Base-by-base conservation (phyloP, 306 rosid genomes). In the Rosa lucieae region DNA sequence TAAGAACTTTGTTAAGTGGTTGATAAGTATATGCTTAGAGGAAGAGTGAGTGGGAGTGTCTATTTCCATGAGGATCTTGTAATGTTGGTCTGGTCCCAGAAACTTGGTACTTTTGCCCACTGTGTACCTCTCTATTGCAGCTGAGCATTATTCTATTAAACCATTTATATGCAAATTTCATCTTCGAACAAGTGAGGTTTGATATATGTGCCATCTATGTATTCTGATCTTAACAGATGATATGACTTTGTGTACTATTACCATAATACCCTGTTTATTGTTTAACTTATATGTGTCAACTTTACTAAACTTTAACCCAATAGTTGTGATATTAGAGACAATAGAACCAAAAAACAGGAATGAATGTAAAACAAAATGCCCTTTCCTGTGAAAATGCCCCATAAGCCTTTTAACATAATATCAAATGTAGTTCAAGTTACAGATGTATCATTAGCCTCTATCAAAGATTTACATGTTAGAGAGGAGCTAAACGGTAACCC, bases 401-500 rank as follows among this genome's bases (percentile, higher is more conserved):
- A 66, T 32, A 17, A 66, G 37, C 70, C 23, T 37, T 66, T 66
- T 66, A 37, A 32, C 42, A 42, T 66, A 68, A 40, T 42, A 67
- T 6, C 3, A 68, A 67, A 43, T 69, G 8, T 69, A 69, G 37
- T 69, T 43, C 18, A 18, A 6, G 6, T n/a, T 62, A 62, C 74
- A 76, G 49, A 26, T 62, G 15, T 67, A 61, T 43, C 59, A 52
- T 61, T 20, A 70, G 65, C 66, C 69, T 67, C 76, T 66, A 73
- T 46, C 35, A 65, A 65, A 46, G 76, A 66, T 81, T 37, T 84
- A 78, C 79, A 81, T 73, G 82, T 78, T 61, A 79, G 78, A 72
- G 80, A 73, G 72, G 72, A 76, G 81, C 78, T 61, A 52, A n/a
- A 73, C 73, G 75, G 43, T 76, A 70, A 42, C 29, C 5, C 65